Evolutionary conservation across 768 basidiomycete species (phyloP).

Genomic region (Porphyrellus cyaneotinctus): DNA sequence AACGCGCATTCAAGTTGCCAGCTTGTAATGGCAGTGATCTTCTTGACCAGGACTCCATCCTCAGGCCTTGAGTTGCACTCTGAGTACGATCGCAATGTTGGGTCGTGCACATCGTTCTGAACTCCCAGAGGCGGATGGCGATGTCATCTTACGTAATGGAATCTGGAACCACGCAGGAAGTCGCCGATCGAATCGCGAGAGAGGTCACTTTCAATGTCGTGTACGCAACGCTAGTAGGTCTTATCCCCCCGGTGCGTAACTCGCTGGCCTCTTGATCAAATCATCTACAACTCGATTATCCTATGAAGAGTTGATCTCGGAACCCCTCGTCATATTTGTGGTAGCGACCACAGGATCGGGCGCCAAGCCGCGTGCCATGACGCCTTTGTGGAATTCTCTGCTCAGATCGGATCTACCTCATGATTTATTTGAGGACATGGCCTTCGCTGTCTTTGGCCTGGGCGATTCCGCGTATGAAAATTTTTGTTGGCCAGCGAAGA

Average conservation of each 20-base stretch:
- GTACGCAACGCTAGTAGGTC: slow-evolving; percentile 20
- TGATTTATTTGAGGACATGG: slow-evolving; percentile 76
- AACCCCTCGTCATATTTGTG: slow-evolving; percentile 68
- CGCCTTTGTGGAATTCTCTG: slow-evolving; percentile 69
- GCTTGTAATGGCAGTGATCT: no score
- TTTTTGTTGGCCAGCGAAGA: slow-evolving; percentile 91
- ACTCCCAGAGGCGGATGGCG: no score
- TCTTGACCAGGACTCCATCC: no score
- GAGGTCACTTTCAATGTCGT: slow-evolving; percentile 46
- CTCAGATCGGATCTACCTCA: slow-evolving; percentile 70
- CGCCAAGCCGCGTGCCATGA: slow-evolving; percentile 74
- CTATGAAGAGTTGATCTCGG: slow-evolving; percentile 65
- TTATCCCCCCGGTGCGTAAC: slow-evolving; percentile 30
- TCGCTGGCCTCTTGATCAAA: not conserved
- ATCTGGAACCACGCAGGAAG: slow-evolving; percentile 53
- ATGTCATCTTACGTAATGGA: slow-evolving; percentile 62
- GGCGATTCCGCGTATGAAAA: slow-evolving; percentile 86
- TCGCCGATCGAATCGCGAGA: not conserved
- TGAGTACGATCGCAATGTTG: no score
- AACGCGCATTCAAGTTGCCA: no score
- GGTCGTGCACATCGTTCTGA: no score
- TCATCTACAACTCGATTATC: not conserved
- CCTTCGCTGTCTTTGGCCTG: slow-evolving; percentile 78
- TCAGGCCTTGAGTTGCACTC: no score
- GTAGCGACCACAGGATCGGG: slow-evolving; percentile 86